These are phyloP conservation scores for Emergomyces pasteurianus DNA, from an alignment of 2,329 filamentous ascomycete species.

Conservation along the genomic window DNA sequence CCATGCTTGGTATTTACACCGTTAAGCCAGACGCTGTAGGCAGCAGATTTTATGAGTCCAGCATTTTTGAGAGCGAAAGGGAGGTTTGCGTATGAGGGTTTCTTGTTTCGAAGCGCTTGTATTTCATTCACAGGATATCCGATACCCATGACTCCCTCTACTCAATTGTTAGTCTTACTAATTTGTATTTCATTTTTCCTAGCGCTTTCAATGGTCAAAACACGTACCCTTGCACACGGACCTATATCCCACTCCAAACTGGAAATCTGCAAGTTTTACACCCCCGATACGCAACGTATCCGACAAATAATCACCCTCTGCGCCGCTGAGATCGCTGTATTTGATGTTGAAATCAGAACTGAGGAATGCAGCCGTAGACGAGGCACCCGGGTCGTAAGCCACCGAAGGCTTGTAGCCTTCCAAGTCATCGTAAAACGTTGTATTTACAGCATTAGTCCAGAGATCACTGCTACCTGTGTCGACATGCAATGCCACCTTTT, in stretches of 20 bases:
- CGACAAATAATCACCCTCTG: constrained; percentile 65
- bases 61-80: constrained; percentile 52
- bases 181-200: background rate
- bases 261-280: constrained; percentile 37
- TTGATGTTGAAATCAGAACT: constrained; percentile 73
- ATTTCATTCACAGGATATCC: constrained; percentile 74
- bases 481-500: no score
- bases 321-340: constrained; percentile 71
- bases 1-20: constrained; percentile 55
- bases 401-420: constrained; percentile 49
- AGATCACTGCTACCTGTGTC: constrained; percentile 54
- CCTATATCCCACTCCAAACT: constrained; percentile 48
- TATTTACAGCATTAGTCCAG: constrained; percentile 54
- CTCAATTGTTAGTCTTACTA: constrained; percentile 4
- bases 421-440: constrained; percentile 43
- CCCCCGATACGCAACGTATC: constrained; percentile 54
- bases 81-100: constrained; percentile 53
- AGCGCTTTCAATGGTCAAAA: background rate
- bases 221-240: constrained; percentile 34
- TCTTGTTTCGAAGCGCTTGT: constrained; percentile 44
- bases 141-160: constrained; percentile 71
- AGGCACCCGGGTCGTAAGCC: constrained; percentile 57
- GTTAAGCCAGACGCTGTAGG: constrained; percentile 66
- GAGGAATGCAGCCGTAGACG: constrained; percentile 64
- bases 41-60: constrained; percentile 51